Evolutionary conservation across 495 filamentous ascomycete genomes (phyloP), one percentile per base, ranked within the genome.

Genomic region (Podospora pseudoanserina): DNA sequence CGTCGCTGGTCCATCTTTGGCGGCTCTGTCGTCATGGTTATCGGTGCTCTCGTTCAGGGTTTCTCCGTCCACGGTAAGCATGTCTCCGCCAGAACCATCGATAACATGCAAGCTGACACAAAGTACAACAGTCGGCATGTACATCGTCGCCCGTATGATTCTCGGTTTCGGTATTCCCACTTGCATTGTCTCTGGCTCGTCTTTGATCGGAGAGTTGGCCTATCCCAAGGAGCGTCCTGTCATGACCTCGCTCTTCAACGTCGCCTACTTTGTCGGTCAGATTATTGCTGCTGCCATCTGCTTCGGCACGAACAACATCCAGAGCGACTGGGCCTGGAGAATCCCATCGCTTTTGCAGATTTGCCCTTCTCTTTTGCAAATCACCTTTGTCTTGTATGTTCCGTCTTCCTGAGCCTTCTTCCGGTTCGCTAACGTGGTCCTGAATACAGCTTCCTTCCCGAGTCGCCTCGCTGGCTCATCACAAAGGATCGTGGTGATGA

Each of bases 161-260:
- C 83, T 91, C 61, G 88, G 88, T 28, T 86, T 89, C 61, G 87
- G 88, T 56, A 86, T 89, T 68, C 85, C 85, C 9, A 88, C 86
- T 71, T 88, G 86, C 68, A 90, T 90, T 69, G 82, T 88, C 34
- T 87, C 87, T 4, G 88, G 86, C 20, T 87, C 88, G 3, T 83
- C 85, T 23, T 74, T 90, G 64, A 86, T 91, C 49, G 88, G 85
- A 70, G 90, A 91, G 69, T 80, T 91, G 26, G 84, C 81, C 0
- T 86, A 90, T 74, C 90, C 89, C 20, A 89, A 87, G 72, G 87
- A 91, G 71, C 85, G 88, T 68, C 80, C 86, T 15, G 82, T 89
- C 55, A 73, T 92, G 68, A 91, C 87, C 4, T 88, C 86, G 30
- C 84, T 91, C 9, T 91, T 90, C 81, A 91, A 91, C 74, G 84